phyloP scores from a whole-genome alignment of 176 grass and related monocot genomes.

The Neostapfia colusana region DNA sequence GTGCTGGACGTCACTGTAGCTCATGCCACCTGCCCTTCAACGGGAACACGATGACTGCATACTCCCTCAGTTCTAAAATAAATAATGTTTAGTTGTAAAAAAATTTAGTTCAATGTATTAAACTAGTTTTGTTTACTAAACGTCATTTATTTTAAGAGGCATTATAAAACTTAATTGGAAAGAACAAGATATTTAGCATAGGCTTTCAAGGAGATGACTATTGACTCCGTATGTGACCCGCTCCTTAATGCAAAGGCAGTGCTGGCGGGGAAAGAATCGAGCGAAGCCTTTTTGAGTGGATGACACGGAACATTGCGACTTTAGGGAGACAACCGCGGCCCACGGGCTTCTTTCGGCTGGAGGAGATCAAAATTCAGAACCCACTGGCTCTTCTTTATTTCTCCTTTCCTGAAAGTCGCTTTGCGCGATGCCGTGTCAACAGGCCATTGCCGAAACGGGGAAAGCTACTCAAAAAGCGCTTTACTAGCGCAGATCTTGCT shows the following conservation, averaged over 20 bases:
- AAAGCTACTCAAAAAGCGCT: constrained; percentile 11
- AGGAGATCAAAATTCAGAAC: neutral
- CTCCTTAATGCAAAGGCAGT: too few relatives aligned
- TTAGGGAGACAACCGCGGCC: neutral
- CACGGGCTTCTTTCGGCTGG: constrained; percentile 14
- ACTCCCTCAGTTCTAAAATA: too few relatives aligned
- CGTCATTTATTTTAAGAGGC: too few relatives aligned
- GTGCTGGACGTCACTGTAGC: neutral
- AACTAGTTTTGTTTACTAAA: too few relatives aligned
- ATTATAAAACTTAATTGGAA: too few relatives aligned
- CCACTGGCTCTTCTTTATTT: neutral
- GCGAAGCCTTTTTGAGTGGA: neutral
- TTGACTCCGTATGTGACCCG: too few relatives aligned
- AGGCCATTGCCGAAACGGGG: neutral
- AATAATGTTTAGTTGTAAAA: too few relatives aligned
- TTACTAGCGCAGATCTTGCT: neutral
- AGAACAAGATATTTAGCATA: too few relatives aligned
- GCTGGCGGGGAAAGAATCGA: neutral
- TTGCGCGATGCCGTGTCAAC: neutral
- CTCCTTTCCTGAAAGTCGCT: constrained; percentile 13
- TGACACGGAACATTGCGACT: neutral
- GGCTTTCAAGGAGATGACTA: too few relatives aligned
- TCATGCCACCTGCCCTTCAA: neutral
- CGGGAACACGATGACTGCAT: too few relatives aligned
- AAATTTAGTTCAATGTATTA: too few relatives aligned